These are phyloP conservation scores for Quercus phellos DNA, from an alignment of 331 rosid species.

Conservation along the genomic window DNA sequence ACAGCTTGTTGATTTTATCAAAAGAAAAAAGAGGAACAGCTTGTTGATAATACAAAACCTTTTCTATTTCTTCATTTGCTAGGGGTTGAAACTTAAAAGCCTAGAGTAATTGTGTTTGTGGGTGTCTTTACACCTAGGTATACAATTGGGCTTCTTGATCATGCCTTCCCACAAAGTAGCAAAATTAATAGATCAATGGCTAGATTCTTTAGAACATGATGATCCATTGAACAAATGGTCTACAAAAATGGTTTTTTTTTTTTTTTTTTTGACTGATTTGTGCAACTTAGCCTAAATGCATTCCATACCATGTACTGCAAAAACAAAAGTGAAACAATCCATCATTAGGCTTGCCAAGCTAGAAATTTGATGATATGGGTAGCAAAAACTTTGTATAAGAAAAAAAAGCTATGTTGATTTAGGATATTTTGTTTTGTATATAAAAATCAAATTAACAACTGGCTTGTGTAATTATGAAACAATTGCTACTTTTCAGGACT, in stretches of 20 bases:
- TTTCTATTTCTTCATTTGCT: neutral
- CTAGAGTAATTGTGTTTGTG: too few species aligned
- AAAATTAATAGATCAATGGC: neutral
- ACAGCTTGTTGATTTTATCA: neutral
- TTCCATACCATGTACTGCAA: too few species aligned
- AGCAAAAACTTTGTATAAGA: neutral
- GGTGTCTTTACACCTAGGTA: neutral
- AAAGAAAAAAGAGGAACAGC: neutral
- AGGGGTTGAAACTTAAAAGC: too few species aligned
- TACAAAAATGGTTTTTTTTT: neutral
- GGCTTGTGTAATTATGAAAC: neutral
- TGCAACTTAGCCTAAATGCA: neutral
- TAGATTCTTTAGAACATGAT: neutral
- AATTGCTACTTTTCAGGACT: neutral
- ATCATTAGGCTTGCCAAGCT: neutral
- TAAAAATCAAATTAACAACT: neutral
- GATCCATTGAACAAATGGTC: neutral
- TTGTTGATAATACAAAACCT: neutral
- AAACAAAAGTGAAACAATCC: neutral
- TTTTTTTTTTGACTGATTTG: neutral
- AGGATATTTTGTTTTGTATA: neutral
- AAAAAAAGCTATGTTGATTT: neutral
- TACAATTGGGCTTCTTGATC: too few species aligned
- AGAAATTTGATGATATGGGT: neutral
- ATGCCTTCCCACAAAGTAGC: neutral